Conservation (phyloP, 129 eudicot genomes). For the Solidago caesia region DNA sequence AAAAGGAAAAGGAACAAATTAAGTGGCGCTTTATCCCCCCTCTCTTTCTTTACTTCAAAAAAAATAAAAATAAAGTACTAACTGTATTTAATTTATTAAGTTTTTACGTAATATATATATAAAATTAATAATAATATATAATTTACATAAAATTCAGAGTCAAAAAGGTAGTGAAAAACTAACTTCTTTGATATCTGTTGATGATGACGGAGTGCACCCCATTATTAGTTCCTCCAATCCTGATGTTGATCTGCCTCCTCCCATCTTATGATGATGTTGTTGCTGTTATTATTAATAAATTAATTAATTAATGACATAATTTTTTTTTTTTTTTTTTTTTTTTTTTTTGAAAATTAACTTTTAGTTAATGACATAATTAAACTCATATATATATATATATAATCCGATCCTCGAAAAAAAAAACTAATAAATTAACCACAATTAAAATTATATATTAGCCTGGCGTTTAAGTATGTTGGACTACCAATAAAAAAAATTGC, state of each 20-base stretch:
- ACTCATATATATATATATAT: too few species aligned
- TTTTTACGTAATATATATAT: neutral
- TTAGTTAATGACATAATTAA: too few species aligned
- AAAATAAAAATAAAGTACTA: neutral
- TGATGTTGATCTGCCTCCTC: constrained; percentile 87
- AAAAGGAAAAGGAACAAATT: constrained; percentile 21
- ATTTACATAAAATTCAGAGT: constrained; percentile 46
- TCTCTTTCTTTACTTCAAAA: constrained; percentile 11
- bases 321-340: too few species aligned
- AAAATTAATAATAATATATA: neutral
- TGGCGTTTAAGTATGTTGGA: too few species aligned
- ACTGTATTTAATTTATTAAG: neutral
- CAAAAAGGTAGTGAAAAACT: constrained; percentile 58
- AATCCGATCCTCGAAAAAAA: too few species aligned
- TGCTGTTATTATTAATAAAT: constrained; percentile 38
- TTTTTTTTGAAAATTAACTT: neutral
- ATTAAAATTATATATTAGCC: too few species aligned
- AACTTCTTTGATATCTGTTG: constrained; percentile 63
- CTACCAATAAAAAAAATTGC: too few species aligned
- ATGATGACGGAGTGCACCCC: constrained; percentile 90
- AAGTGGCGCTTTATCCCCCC: constrained; percentile 19
- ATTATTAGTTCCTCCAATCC: constrained; percentile 93
- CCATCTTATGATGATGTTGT: constrained; percentile 81
- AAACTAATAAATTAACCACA: neutral
- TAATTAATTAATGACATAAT: constrained; percentile 2